Conservation (phyloP, 192 early-diverging fungal species). For the Entophlyctis luteolus region DNA sequence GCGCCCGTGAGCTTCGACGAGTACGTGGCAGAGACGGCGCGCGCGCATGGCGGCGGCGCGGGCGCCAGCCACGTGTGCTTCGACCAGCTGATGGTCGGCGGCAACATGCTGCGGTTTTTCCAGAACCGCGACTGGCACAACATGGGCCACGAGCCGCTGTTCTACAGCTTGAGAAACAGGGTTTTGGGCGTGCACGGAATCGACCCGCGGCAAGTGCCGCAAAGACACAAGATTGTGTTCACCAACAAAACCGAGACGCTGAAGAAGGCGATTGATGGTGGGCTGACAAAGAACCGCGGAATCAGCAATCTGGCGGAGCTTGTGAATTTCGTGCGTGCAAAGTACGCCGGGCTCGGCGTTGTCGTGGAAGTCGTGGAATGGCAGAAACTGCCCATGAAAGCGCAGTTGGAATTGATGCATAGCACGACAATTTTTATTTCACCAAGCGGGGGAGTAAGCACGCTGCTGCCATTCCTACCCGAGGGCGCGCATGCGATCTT, state of each 20-base stretch:
- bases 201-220: constrained; percentile 3
- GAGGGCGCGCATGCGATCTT: constrained; percentile 34
- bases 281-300: constrained; percentile 13
- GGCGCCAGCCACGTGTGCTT: constrained; percentile 18
- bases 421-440: constrained; percentile 30
- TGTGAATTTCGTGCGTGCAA: background rate
- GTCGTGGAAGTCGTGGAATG: constrained; percentile 21
- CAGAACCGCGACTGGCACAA: constrained; percentile 16
- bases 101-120: constrained; percentile 26
- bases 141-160: constrained; percentile 33
- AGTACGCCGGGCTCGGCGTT: background rate
- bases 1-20: constrained; percentile 9
- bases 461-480: constrained; percentile 34
- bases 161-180: constrained; percentile 17
- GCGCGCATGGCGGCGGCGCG: no score
- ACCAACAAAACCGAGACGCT: constrained; percentile 30
- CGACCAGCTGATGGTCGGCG: constrained; percentile 27
- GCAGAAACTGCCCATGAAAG: constrained; percentile 19
- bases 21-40: background rate
- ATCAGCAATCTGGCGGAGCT: constrained; percentile 26
- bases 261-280: constrained; percentile 15
- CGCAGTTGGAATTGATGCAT: constrained; percentile 29
- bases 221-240: constrained; percentile 31
- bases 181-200: constrained; percentile 21
- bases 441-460: constrained; percentile 31